A percentile compares a stretch with the other conserved stretches of the same genome.
These are phyloP conservation scores for Xerocomus minutiporus DNA, from an alignment of 1,284 basidiomycete genomes.

Conservation along the genomic window DNA sequence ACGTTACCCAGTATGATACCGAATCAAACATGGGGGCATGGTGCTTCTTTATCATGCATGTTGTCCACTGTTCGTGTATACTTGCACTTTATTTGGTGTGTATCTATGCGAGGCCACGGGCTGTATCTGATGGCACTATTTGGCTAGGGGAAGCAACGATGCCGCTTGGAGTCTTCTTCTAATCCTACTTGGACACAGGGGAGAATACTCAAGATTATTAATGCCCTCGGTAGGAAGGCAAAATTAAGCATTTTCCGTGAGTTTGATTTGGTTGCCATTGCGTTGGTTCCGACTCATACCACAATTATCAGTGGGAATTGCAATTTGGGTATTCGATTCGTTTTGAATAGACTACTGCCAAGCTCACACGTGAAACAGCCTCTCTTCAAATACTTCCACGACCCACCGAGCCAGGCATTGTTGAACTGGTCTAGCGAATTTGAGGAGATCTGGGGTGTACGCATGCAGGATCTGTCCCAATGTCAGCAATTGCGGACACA, in stretches of 20 bases:
- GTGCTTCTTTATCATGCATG: slow-evolving; percentile 72
- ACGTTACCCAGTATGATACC: slow-evolving; percentile 71
- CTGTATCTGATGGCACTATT: neutral
- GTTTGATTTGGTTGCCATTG: slow-evolving; percentile 28
- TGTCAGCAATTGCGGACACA: slow-evolving; percentile 18
- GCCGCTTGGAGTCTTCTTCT: slow-evolving; percentile 23
- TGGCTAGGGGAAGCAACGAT: slow-evolving; percentile 32
- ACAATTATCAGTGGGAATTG: slow-evolving; percentile 49
- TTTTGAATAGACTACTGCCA: neutral
- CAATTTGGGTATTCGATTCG: slow-evolving; percentile 51
- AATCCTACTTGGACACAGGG: slow-evolving; percentile 49
- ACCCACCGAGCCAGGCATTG: slow-evolving; percentile 46
- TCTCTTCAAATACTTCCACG: slow-evolving; percentile 59
- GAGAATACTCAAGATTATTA: slow-evolving; percentile 55
- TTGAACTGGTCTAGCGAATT: slow-evolving; percentile 56
- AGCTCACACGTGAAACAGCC: slow-evolving; percentile 39
- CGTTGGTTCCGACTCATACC: slow-evolving; percentile 6
- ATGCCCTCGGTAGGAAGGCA: slow-evolving; percentile 57
- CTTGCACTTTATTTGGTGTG: slow-evolving; percentile 62
- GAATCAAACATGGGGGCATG: slow-evolving; percentile 71
- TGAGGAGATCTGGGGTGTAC: slow-evolving; percentile 60
- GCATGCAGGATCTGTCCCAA: slow-evolving; percentile 39
- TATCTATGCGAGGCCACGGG: neutral
- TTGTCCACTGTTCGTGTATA: slow-evolving; percentile 59
- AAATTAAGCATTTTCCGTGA: slow-evolving; percentile 64